Percentiles rank a stretch among this genome's conserved stretches.
Evolutionary conservation across 768 basidiomycete species (phyloP).

Genomic region (Calocybe indica): DNA sequence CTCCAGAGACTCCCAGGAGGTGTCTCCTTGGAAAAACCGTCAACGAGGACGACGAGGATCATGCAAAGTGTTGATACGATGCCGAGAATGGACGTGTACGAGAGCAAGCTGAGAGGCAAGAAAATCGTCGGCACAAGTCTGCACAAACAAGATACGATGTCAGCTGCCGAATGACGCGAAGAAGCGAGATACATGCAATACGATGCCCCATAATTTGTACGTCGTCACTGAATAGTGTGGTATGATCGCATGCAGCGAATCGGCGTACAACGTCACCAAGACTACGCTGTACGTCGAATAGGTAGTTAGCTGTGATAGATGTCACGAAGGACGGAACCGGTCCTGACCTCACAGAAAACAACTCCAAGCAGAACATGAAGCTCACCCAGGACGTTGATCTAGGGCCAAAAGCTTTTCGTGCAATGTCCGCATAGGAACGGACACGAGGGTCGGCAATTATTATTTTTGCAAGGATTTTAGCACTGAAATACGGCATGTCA

Average conservation of each 20-base stretch:
- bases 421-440: slow-evolving; percentile 86
- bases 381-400: slow-evolving; percentile 61
- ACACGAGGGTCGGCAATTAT: slow-evolving; percentile 65
- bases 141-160: slow-evolving; percentile 2
- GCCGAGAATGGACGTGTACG: slow-evolving; percentile 83
- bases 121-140: slow-evolving; percentile 84
- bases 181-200: slow-evolving; percentile 45
- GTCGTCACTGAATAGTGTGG: slow-evolving; percentile 60
- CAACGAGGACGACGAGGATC: slow-evolving; percentile 71
- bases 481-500: slow-evolving; percentile 36
- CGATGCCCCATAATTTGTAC: slow-evolving; percentile 71
- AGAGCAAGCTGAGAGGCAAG: slow-evolving; percentile 79
- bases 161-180: neutral
- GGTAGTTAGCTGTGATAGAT: neutral
- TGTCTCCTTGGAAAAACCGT: slow-evolving; percentile 69
- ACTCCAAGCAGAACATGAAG: slow-evolving; percentile 77
- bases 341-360: slow-evolving; percentile 74
- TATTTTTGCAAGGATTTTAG: slow-evolving; percentile 78
- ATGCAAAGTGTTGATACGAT: slow-evolving; percentile 75
- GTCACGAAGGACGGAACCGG: neutral
- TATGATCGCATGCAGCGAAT: slow-evolving; percentile 71
- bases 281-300: slow-evolving; percentile 49
- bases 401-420: slow-evolving; percentile 81
- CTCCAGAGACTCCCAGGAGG: slow-evolving; percentile 78
- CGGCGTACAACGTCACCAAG: slow-evolving; percentile 85